Evolutionary conservation across 192 early-diverging fungal species (phyloP).

Genomic region (Radiomyces spectabilis): DNA sequence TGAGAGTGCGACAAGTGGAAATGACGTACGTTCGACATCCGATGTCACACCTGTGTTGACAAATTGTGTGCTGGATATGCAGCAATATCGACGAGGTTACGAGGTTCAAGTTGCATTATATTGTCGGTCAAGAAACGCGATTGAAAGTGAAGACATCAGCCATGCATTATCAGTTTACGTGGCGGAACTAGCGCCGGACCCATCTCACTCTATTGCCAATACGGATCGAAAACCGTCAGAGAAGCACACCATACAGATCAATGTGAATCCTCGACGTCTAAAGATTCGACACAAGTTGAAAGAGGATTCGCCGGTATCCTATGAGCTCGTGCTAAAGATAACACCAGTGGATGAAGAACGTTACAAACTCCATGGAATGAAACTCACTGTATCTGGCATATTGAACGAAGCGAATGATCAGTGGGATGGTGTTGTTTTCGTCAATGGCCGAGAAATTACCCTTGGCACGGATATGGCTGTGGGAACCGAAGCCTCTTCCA

Average conservation of each 20-base stretch:
- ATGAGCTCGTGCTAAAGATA: constrained; percentile 10
- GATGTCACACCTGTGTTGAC: too few species aligned
- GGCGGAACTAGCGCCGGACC: constrained; percentile 2
- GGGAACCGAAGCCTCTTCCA: not conserved
- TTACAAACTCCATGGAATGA: not conserved
- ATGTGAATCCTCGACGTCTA: not conserved
- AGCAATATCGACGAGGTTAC: constrained; percentile 30
- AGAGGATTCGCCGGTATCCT: not conserved
- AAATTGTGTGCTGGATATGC: constrained; percentile 25
- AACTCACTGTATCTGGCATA: constrained; percentile 12
- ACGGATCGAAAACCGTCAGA: not conserved
- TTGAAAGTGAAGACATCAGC: constrained; percentile 8
- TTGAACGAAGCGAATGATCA: constrained; percentile 15
- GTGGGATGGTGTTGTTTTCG: constrained; percentile 12
- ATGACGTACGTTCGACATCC: too few species aligned
- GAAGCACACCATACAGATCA: constrained; percentile 10
- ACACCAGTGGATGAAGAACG: constrained; percentile 6
- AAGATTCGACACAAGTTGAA: too few species aligned
- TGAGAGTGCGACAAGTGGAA: too few species aligned
- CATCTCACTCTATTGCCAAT: constrained; percentile 7
- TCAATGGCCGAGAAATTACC: constrained; percentile 15
- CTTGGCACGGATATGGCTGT: constrained; percentile 7
- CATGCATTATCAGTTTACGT: constrained; percentile 5
- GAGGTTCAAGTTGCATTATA: constrained; percentile 19
- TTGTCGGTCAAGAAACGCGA: not conserved